Conservation (phyloP, 345 rosid genomes). For the Euphorbia pulcherrima region DNA sequence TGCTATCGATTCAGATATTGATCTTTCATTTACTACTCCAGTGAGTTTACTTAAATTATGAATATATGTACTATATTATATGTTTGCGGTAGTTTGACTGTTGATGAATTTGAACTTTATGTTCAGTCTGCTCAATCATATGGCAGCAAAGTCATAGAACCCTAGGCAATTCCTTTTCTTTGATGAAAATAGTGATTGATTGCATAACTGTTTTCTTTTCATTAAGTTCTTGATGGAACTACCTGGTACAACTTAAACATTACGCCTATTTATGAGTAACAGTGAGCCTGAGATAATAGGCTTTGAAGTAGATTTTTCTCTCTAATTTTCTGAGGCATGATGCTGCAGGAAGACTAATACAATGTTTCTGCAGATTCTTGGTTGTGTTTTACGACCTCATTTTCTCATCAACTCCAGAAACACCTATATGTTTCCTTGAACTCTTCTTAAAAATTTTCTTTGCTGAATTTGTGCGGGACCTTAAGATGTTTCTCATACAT, state of each 20-base stretch:
- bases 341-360: neutral
- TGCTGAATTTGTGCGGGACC: neutral
- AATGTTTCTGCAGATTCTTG: too few relatives aligned
- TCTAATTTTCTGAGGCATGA: too few relatives aligned
- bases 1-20: neutral
- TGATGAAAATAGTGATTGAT: neutral
- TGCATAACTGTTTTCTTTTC: too few relatives aligned
- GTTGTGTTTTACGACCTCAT: neutral
- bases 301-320: too few relatives aligned
- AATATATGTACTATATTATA: neutral
- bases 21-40: neutral
- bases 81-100: neutral
- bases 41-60: neutral
- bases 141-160: neutral
- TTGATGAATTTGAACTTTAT: neutral
- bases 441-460: neutral
- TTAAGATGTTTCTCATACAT: neutral
- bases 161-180: neutral
- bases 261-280: too few relatives aligned
- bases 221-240: too few relatives aligned
- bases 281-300: neutral
- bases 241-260: too few relatives aligned
- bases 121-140: neutral
- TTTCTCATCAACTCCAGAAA: neutral
- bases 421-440: neutral